These are phyloP conservation scores for Leccinum pellstonianum DNA, from an alignment of 768 basidiomycete species.

Conservation along the genomic window DNA sequence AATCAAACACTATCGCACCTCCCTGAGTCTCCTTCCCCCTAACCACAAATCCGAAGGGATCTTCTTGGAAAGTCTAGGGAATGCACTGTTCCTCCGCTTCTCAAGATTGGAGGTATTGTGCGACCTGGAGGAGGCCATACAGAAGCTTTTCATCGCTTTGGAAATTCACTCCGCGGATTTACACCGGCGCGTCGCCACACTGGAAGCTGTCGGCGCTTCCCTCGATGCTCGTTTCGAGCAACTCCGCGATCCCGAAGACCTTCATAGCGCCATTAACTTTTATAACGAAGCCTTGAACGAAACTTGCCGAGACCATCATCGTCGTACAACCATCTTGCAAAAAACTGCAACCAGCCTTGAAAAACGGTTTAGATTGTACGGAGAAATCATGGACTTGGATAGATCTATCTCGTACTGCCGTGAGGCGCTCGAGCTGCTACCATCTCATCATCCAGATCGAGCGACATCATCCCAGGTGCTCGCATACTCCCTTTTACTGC, in stretches of 20 bases:
- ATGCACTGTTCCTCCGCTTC: slow-evolving; percentile 27
- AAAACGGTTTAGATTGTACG: slow-evolving; percentile 16
- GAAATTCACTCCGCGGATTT: slow-evolving; percentile 15
- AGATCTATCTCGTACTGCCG: slow-evolving; percentile 27
- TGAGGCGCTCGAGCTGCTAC: slow-evolving; percentile 23
- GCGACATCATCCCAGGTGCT: slow-evolving; percentile 17
- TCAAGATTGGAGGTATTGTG: slow-evolving; percentile 9
- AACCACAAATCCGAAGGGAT: slow-evolving; percentile 13
- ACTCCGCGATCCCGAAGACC: slow-evolving; percentile 21
- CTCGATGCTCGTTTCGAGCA: slow-evolving; percentile 28
- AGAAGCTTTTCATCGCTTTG: slow-evolving; percentile 24
- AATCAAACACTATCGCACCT: slow-evolving; percentile 22
- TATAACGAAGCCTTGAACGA: slow-evolving; percentile 27
- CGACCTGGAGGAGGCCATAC: slow-evolving; percentile 30
- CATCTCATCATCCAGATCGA: slow-evolving; percentile 15
- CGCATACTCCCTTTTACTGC: slow-evolving; percentile 22
- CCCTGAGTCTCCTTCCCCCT: slow-evolving; percentile 20
- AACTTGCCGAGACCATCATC: slow-evolving; percentile 18
- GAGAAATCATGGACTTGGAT: slow-evolving; percentile 23
- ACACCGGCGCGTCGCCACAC: slow-evolving; percentile 15
- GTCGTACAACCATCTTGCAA: slow-evolving; percentile 14
- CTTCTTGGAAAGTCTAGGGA: slow-evolving; percentile 23
- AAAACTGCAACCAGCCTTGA: slow-evolving; percentile 18
- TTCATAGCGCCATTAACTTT: slow-evolving; percentile 25
- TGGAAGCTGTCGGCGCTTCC: slow-evolving; percentile 24